Conservation (phyloP, 1,284 basidiomycete genomes). For the Vanrija sp. region DNA sequence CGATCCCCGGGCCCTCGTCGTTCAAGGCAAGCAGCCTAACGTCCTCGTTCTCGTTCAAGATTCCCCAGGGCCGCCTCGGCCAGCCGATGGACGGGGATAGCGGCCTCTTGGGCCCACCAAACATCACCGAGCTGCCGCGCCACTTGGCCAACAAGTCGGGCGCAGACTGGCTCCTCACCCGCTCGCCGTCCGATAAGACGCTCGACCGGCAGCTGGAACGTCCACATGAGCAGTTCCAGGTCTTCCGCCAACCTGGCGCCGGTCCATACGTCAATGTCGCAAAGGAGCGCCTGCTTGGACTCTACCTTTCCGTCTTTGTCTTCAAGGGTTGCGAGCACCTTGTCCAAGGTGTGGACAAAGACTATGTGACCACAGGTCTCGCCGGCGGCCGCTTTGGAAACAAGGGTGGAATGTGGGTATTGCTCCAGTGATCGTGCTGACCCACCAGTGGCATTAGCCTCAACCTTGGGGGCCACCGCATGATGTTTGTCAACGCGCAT, state of each 20-base stretch:
- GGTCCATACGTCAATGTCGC: conserved; percentile 54
- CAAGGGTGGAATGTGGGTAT: conserved; percentile 50
- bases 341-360: conserved; percentile 51
- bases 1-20: no score
- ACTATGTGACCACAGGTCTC: conserved; percentile 55
- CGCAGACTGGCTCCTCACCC: background rate
- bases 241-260: conserved; percentile 7
- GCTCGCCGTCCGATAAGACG: background rate
- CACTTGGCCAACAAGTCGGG: no score
- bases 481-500: conserved; percentile 58
- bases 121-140: no score
- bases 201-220: background rate
- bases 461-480: conserved; percentile 52
- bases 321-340: conserved; percentile 50
- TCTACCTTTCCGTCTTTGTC: conserved; percentile 53
- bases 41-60: no score
- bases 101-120: no score
- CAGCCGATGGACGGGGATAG: no score
- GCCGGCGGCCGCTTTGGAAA: conserved; percentile 56
- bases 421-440: conserved; percentile 21
- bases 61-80: no score
- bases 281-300: conserved; percentile 57
- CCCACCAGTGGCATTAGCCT: conserved; percentile 52
- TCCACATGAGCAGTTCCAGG: background rate
- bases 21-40: no score